Conservation (phyloP, 192 early-diverging fungal genomes). For the Backusella tarrabulga region DNA sequence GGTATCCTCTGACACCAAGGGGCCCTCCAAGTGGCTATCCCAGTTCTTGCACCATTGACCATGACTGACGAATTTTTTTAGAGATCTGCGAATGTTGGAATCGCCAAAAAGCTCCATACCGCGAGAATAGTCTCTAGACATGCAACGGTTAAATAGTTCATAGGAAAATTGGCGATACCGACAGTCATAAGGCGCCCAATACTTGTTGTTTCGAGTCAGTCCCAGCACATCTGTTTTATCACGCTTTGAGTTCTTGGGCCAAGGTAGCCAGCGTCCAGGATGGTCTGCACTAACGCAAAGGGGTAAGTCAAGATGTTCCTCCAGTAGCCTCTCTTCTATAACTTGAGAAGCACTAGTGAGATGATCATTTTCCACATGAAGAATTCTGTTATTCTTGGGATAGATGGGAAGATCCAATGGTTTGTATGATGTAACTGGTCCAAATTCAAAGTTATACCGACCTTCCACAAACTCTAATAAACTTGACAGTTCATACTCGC, state of each 20-base stretch:
- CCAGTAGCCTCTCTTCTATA: background rate
- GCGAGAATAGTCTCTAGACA: conserved; percentile 25
- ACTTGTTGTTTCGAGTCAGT: conserved; percentile 33
- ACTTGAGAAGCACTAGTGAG: background rate
- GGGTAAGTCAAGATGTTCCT: conserved; percentile 41
- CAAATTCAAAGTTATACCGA: conserved; percentile 47
- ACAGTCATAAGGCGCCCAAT: conserved; percentile 51
- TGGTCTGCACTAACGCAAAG: conserved; percentile 36
- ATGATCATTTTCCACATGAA: background rate
- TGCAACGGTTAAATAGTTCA: conserved; percentile 37
- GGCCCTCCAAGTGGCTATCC: background rate
- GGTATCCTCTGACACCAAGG: background rate
- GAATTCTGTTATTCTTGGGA: background rate
- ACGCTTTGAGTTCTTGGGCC: background rate
- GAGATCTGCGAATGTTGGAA: conserved; percentile 42
- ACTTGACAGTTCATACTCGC: conserved; percentile 32
- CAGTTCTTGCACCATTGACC: conserved; percentile 41
- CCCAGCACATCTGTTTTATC: conserved; percentile 8
- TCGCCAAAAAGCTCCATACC: conserved; percentile 49
- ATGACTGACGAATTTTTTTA: conserved; percentile 45
- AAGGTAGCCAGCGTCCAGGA: conserved; percentile 45
- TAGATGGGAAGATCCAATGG: conserved; percentile 32
- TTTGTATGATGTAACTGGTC: conserved; percentile 30
- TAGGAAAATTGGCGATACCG: conserved; percentile 41
- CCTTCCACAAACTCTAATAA: conserved; percentile 45